phyloP scores from a whole-genome alignment of 2,329 filamentous ascomycete genomes.

The Chlorencoelia australis region DNA sequence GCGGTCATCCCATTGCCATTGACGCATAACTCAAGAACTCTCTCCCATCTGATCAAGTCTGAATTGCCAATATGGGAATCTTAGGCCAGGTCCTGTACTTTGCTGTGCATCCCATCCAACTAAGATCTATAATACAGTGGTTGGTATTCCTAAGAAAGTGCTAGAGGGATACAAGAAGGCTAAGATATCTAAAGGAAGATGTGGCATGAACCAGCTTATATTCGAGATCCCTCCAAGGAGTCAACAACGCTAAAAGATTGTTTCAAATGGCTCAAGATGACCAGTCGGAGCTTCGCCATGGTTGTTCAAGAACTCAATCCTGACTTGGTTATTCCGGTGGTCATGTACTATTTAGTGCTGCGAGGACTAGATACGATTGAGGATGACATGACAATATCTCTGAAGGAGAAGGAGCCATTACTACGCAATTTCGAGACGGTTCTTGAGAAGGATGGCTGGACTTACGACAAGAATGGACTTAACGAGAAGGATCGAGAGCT shows the following conservation, averaged over 20 bases:
- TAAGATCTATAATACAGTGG: constrained; percentile 85
- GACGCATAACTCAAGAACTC: no score
- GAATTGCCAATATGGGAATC: no score
- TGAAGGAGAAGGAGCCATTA: constrained; percentile 75
- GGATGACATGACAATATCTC: constrained; percentile 88
- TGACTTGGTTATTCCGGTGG: constrained; percentile 80
- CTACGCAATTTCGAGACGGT: constrained; percentile 72
- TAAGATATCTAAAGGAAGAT: constrained; percentile 57
- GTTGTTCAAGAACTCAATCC: constrained; percentile 95
- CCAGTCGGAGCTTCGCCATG: constrained; percentile 83
- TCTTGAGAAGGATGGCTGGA: constrained; percentile 82
- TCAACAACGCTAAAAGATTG: constrained; percentile 65
- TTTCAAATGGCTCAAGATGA: constrained; percentile 77
- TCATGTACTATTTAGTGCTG: constrained; percentile 85
- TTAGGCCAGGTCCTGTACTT: constrained; percentile 70
- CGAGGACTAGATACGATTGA: constrained; percentile 96
- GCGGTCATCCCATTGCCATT: no score
- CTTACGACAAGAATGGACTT: constrained; percentile 71
- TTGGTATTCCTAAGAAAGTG: constrained; percentile 29
- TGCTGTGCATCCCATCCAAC: constrained; percentile 62
- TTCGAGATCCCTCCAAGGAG: constrained; percentile 68
- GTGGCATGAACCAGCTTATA: constrained; percentile 91
- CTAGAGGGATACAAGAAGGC: not conserved
- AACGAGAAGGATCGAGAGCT: constrained; percentile 92
- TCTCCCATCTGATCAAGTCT: no score